Evolutionary conservation across 2,329 filamentous ascomycete genomes (phyloP).

Genomic region (Trichophyton verrucosum): DNA sequence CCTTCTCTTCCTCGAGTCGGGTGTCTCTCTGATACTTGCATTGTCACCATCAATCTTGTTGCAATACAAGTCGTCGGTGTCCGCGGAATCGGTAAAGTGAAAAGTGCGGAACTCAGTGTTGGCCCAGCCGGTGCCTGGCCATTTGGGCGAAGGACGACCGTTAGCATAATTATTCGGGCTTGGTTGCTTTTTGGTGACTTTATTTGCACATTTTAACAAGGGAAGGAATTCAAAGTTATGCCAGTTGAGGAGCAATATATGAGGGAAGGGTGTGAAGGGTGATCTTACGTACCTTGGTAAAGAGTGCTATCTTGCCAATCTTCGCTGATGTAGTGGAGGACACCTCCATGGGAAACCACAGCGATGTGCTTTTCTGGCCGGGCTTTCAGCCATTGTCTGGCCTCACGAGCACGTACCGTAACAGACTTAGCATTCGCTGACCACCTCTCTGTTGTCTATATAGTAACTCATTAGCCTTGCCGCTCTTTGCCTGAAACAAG

Average conservation of each 20-base stretch:
- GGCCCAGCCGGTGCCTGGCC: conserved; percentile 55
- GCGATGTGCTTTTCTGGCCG: conserved; percentile 54
- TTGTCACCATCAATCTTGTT: conserved; percentile 27
- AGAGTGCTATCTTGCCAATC: conserved; percentile 55
- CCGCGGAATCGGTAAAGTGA: conserved; percentile 44
- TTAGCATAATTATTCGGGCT: conserved; percentile 16
- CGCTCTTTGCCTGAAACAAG: not conserved
- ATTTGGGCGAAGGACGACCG: conserved; percentile 11
- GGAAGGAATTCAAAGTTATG: not conserved
- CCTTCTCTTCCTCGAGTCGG: conserved; percentile 30
- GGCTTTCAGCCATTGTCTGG: conserved; percentile 45
- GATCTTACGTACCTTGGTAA: conserved; percentile 30
- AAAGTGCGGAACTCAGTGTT: conserved; percentile 64
- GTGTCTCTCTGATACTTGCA: conserved; percentile 31
- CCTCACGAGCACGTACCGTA: conserved; percentile 47
- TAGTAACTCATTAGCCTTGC: not conserved
- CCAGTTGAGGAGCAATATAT: conserved; percentile 1
- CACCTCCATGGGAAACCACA: conserved; percentile 70
- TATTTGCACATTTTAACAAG: conserved; percentile 5
- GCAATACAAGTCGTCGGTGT: conserved; percentile 36
- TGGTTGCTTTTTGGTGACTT: conserved; percentile 15
- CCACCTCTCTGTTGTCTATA: conserved; percentile 30
- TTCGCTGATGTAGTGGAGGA: conserved; percentile 72
- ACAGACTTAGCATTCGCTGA: conserved; percentile 41
- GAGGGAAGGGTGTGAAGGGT: not conserved